These are phyloP conservation scores for Podila epigama DNA, from an alignment of 192 early-diverging fungal genomes.

Conservation along the genomic window DNA sequence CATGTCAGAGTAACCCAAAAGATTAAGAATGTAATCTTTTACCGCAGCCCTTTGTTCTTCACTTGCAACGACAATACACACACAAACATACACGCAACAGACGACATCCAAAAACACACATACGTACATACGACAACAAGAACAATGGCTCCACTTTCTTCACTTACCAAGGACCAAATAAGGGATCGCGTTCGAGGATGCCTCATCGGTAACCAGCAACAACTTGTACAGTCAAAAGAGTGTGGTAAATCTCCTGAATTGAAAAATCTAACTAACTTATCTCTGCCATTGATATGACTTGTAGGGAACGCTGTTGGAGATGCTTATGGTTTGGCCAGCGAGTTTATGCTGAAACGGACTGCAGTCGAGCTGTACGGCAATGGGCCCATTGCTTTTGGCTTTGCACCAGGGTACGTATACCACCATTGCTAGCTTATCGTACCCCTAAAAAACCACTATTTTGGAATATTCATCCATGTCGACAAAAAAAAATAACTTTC, in stretches of 20 bases:
- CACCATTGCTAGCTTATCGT: not conserved
- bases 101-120: too few species aligned
- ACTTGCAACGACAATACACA: too few species aligned
- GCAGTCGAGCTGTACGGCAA: slow-evolving; percentile 56
- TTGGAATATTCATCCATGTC: not conserved
- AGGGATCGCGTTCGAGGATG: slow-evolving; percentile 29
- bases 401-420: slow-evolving; percentile 43
- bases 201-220: slow-evolving; percentile 9
- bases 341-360: slow-evolving; percentile 57
- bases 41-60: too few species aligned
- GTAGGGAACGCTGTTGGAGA: slow-evolving; percentile 66
- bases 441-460: not conserved
- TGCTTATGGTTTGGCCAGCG: slow-evolving; percentile 68
- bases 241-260: too few species aligned
- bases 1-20: not conserved
- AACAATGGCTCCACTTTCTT: slow-evolving; percentile 7
- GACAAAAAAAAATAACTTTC: too few species aligned
- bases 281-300: too few species aligned
- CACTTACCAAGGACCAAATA: slow-evolving; percentile 7
- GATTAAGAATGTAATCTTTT: too few species aligned
- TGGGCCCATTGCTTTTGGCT: slow-evolving; percentile 65
- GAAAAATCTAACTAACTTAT: not conserved
- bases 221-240: too few species aligned
- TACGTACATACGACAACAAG: not conserved
- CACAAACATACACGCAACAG: too few species aligned